Evolutionary conservation across 495 filamentous ascomycete species (phyloP), one percentile per base, ranked within the genome.

Genomic region (Lasiosphaeria hispida): DNA sequence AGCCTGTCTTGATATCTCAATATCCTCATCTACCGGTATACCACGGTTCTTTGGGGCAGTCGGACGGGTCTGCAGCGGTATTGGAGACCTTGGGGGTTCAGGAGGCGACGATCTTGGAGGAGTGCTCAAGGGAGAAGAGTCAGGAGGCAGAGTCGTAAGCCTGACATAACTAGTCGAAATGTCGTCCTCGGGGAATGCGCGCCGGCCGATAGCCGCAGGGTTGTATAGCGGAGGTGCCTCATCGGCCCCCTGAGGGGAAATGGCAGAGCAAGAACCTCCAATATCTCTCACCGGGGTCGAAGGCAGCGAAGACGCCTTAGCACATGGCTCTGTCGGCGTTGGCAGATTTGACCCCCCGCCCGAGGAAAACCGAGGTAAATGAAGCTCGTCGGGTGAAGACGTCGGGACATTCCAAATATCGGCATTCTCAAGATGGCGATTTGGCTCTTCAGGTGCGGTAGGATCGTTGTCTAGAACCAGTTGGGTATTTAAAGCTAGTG

Each of bases 1-100:
- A 8, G 61, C 59, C n/a, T 66, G 63, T 7, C 63, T 58, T 14
- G 55, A 36, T 13, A 51, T 14, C 10, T 64, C 63, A 9, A 70
- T 62, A 7, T 61, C 55, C 9, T 58, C 53, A 13, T 57, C 52
- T 4, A 10, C 18, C 7, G 48, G 30, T 17, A 41, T 39, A 14
- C 7, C 50, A 7, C 10, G 34, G 10, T 19, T 13, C n/a, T 35
- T 51, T n/a, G 60, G 18, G 30, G 36, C 34, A 13, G 14, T 15
- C 15, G 14, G 34, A 53, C 18, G 42, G 11, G 37, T n/a, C 14
- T 6, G 10, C 13, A 17, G 35, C 17, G 13, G 35, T 8, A 30
- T 42, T 34, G 23, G 37, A 15, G 53, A 37, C 39, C 11, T 38
- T 33, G 8, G 17, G 15, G 13, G 36, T 11, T 33, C n/a, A 23